Base-by-base conservation (phyloP, 164 flowering plant genomes). In the Warburgia ugandensis region DNA sequence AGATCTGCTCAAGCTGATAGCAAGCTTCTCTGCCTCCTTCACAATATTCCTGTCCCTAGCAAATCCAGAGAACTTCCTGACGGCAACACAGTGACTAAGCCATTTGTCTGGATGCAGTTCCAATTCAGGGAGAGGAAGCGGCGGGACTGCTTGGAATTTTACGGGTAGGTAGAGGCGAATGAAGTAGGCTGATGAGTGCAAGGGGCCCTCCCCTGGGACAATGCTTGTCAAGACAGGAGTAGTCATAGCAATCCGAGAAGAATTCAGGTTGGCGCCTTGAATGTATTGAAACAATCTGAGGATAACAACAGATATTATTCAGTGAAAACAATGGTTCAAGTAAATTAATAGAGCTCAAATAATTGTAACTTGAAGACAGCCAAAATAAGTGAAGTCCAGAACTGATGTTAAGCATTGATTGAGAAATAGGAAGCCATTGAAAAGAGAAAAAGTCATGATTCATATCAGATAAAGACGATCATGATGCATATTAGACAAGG, bases 191-290 rank as follows among this genome's bases (percentile, higher is more conserved):
- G 17, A 37, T 3, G 16, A 14, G 5, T 37, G 17, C n/a, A 37
- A n/a, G n/a, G 92, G 89, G 8, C 88, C 91, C 5, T 83, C 87
- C 27, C 63, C 88, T 1, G 84, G 85, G 31, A 81, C 81, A 6
- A 83, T 63, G 71, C 80, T 79, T 20, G 95, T 81, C 63, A 83
- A 41, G 19, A 81, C 71, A 1, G 95, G 91, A 16, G 65, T 33
- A 4, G 92, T 86, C 81, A 83, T 77, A 22, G 72, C 37, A 16
- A 86, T 60, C 35, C 86, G 62, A 4, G 92, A 73, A 33, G 13
- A 74, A 68, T 86, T 86, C 35, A 79, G 62, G 52, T 86, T 86
- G 63, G 92, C 91, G 7, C 95, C 92, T 76, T 86, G 66, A 40
- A 69, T 83, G 68, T 49, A 86, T 65, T 83, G 84, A 54, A 81